Evolutionary conservation across 164 flowering plant genomes (phyloP).

Genomic region (Cinnamomum micranthum): DNA sequence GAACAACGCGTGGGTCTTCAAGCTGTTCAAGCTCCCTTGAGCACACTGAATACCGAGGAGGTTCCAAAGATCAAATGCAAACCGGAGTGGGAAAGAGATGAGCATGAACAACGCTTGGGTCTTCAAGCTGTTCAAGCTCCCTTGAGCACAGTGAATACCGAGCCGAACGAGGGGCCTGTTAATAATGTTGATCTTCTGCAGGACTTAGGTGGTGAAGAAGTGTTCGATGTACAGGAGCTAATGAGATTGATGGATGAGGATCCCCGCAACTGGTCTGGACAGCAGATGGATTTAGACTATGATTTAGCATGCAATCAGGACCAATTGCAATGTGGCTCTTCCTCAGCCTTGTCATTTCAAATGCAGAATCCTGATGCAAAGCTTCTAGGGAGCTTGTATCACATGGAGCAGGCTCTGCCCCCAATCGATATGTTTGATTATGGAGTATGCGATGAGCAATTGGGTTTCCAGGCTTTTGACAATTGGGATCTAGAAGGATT

Average conservation of each 20-base stretch:
- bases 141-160: neutral
- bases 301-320: neutral
- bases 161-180: neutral
- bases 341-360: constrained; percentile 25
- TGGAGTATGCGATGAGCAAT: neutral
- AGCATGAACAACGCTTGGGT: neutral
- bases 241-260: constrained; percentile 18
- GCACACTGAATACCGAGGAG: no score
- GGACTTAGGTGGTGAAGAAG: constrained; percentile 27
- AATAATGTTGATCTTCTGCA: neutral
- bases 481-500: no score
- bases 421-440: constrained; percentile 1
- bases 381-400: constrained; percentile 30
- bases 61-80: neutral
- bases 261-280: neutral
- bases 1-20: neutral
- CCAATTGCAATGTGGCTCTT: constrained; percentile 7
- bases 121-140: constrained; percentile 2
- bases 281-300: neutral
- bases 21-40: no score
- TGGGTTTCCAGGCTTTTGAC: no score
- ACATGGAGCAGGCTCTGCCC: constrained; percentile 27
- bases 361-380: constrained; percentile 37
- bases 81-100: constrained; percentile 10
- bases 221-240: constrained; percentile 52